Evolutionary conservation across 2,329 filamentous ascomycete genomes (phyloP).

Genomic region (Monosporascus sp.): DNA sequence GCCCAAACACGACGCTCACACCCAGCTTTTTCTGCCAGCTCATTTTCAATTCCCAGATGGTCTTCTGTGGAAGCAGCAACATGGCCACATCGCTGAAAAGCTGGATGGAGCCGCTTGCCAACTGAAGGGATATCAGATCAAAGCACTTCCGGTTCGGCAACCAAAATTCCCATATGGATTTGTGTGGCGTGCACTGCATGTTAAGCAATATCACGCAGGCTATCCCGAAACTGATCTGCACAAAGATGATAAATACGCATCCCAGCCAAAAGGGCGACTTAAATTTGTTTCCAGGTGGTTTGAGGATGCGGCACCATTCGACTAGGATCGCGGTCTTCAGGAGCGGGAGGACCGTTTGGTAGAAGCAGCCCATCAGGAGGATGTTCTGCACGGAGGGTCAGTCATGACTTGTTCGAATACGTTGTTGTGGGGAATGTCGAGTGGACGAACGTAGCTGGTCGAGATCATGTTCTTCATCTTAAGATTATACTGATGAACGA

Average conservation of each 20-base stretch:
- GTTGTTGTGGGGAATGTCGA: too few relatives aligned
- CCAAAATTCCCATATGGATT: constrained; percentile 21
- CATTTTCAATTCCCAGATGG: constrained; percentile 28
- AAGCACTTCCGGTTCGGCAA: constrained; percentile 17
- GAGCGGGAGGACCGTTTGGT: constrained; percentile 32
- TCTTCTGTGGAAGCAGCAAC: constrained; percentile 24
- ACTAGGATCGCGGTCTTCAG: constrained; percentile 37
- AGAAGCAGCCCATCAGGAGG: constrained; percentile 25
- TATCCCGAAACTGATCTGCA: constrained; percentile 17
- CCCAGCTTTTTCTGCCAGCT: constrained; percentile 24
- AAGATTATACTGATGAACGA: constrained; percentile 31
- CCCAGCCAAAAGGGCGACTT: constrained; percentile 19
- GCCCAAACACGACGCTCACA: constrained; percentile 26
- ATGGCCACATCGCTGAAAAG: constrained; percentile 23
- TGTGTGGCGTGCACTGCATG: constrained; percentile 19
- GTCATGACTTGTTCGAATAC: background rate
- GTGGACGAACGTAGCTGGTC: constrained; percentile 19
- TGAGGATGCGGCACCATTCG: constrained; percentile 33
- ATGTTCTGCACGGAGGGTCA: constrained; percentile 20
- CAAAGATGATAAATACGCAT: constrained; percentile 12
- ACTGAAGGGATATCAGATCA: constrained; percentile 11
- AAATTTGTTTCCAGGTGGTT: constrained; percentile 18
- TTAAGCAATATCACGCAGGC: constrained; percentile 13
- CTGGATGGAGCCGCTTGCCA: constrained; percentile 17
- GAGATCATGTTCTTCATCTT: constrained; percentile 20